Base-by-base conservation (phyloP, 768 basidiomycete species). In the Tricholoma hemisulphureum region DNA sequence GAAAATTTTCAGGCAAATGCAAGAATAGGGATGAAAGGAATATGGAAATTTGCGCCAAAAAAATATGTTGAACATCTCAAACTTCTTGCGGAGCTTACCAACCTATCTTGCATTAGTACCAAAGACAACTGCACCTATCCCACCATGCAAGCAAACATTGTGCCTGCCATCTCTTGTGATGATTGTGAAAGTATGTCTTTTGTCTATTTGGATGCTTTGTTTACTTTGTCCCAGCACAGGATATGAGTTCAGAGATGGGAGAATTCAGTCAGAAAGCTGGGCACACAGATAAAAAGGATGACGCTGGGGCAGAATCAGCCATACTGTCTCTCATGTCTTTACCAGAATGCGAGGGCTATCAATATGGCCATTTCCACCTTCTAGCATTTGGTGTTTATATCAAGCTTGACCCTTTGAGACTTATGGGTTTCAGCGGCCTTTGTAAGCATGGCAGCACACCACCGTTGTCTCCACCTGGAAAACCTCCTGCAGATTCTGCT, bases 361-460 rank as follows among this genome's bases (percentile, higher is more conserved):
- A 65, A 55, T 37, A 14, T 28, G 60, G 64, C 4, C 29, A 55
- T 2, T 65, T 65, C 39, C 60, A 65, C 43, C 48, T 65, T 14
- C 24, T 63, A 46, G 29, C 7, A 50, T n/a, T 63, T 13, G 62
- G 62, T 11, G 10, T 58, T 16, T 65, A 51, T 23, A 49, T 61
- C 21, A 21, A 34, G n/a, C 49, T 61, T 2, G 48, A 53, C 28
- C 31, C 31, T 4, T 24, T 57, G 4, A 46, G 6, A 2, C 13
- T 61, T 5, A 43, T 52, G 13, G 46, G 32, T 7, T 65, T 65
- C 32, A 56, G 49, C 7, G 62, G 62, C 4, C 50, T 63, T 14
- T n/a, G 23, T 26, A 45, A 46, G 10, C 60, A 65, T 57, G 64
- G 62, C 16, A 56, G 60, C 29, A 59, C 62, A 6, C 59, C 60